A percentile compares a stretch with the other conserved stretches of the same genome.
These are phyloP conservation scores for Aspergillus cavernicola DNA, from an alignment of 495 filamentous ascomycete species.

Conservation along the genomic window DNA sequence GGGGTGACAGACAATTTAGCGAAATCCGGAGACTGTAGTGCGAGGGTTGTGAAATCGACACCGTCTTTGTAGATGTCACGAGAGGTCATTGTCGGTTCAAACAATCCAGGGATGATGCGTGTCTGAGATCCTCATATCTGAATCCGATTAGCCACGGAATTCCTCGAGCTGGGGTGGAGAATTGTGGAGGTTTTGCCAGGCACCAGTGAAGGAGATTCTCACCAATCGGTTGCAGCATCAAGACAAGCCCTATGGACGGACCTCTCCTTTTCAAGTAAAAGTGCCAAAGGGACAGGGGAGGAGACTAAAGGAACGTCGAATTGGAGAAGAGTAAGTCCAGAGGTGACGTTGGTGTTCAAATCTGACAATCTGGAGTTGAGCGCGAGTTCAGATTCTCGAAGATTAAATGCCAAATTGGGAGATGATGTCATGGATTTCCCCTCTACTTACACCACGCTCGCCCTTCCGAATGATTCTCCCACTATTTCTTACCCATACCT, in stretches of 20 bases:
- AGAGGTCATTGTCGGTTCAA: slow-evolving; percentile 24
- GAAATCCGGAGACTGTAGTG: slow-evolving; percentile 55
- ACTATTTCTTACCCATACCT: too few relatives aligned
- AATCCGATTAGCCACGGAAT: not conserved
- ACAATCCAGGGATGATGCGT: not conserved
- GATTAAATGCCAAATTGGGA: too few relatives aligned
- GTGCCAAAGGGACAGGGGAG: not conserved
- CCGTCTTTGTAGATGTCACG: slow-evolving; percentile 56
- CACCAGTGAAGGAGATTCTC: not conserved
- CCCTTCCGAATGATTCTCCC: too few relatives aligned
- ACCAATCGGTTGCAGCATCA: slow-evolving; percentile 1
- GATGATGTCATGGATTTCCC: too few relatives aligned
- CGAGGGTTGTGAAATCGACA: slow-evolving; percentile 59
- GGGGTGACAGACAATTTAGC: slow-evolving; percentile 46
- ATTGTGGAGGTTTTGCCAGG: not conserved
- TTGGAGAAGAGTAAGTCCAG: too few relatives aligned
- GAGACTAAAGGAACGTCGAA: too few relatives aligned
- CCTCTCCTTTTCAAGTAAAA: not conserved
- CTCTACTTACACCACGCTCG: too few relatives aligned
- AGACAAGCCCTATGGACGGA: not conserved
- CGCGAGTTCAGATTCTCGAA: too few relatives aligned
- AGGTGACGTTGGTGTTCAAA: too few relatives aligned
- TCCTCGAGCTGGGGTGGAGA: not conserved
- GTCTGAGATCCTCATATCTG: not conserved
- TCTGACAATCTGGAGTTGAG: too few relatives aligned